Base-by-base conservation (phyloP, 2,329 filamentous ascomycete genomes). In the Juglanconis oblonga region DNA sequence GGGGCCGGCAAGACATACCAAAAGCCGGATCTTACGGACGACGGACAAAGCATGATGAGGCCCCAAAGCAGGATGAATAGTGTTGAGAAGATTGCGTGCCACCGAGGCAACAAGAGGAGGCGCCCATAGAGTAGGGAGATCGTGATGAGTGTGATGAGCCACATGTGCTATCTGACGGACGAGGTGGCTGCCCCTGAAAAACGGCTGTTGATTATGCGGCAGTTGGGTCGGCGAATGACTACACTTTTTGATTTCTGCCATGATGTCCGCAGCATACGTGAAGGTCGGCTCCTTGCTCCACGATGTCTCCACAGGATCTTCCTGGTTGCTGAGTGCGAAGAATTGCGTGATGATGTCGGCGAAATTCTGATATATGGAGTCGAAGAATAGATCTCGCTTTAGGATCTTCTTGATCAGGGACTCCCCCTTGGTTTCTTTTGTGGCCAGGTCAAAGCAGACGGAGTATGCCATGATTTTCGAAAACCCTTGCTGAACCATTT, bases 1-100 rank as follows among this genome's bases (percentile, higher is more conserved):
- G 0, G 84, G 72, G 0, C 92, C 92, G 32, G 92, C 89, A 50
- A 98, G 77, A 61, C 87, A 89, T 32, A 98, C 82, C 14, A 98
- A 76, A 8, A 97, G 84, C 38, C 92, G 84, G 51, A 98, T 82
- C 70, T 96, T 97, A 44, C 93, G 87, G 55, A 99, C 82, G 3
- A 97, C 87, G 1, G 92, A 89, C 70, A 92, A 95, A 42, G 91
- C 89, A 72, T 97, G 90, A 5, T 97, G 78, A 24, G 95, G 90
- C 0, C 95, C 96, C 5, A 98, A 77, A 0, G 92, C 90, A 24
- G 89, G 84, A 68, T 96, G 88, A 17, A 97, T 88, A 1, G 87
- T 88, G 70, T 92, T 89, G 57, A 99, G 78, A 3, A 99, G 81
- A 64, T 84, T 88, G 55, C 96, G 86, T 56, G 90, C 86, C 32